phyloP scores from a whole-genome alignment of 306 rosid species.

The Cucumis sativus region DNA sequence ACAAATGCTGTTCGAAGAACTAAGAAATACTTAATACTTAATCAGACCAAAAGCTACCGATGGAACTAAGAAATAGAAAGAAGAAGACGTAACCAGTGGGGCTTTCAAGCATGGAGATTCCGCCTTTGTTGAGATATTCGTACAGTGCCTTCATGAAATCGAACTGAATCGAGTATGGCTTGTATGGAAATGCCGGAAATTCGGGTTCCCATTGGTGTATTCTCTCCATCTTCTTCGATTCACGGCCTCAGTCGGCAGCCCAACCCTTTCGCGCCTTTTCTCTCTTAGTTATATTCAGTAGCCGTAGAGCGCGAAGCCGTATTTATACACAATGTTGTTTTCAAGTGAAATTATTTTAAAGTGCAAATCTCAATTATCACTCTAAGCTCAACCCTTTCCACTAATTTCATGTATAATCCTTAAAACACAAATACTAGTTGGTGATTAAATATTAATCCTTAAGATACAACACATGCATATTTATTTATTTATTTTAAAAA shows the following conservation, averaged over 20 bases:
- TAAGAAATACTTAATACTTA: not conserved
- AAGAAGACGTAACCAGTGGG: constrained; percentile 54
- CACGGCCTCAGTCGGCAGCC: not conserved
- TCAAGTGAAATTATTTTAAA: too few species aligned
- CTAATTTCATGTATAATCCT: too few species aligned
- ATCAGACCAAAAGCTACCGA: not conserved
- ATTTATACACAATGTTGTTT: not conserved
- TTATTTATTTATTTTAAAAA: too few species aligned
- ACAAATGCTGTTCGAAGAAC: not conserved
- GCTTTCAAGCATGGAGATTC: constrained; percentile 87
- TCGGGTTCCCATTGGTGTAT: constrained; percentile 13
- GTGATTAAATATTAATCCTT: too few species aligned
- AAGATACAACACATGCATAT: too few species aligned
- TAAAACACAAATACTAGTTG: too few species aligned
- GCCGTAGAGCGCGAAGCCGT: not conserved
- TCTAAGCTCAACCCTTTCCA: too few species aligned
- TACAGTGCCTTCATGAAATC: constrained; percentile 85
- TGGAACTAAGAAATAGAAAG: not conserved
- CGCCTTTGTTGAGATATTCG: constrained; percentile 54
- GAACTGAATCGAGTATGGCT: constrained; percentile 69
- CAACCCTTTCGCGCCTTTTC: constrained; percentile 6
- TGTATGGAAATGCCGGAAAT: constrained; percentile 64
- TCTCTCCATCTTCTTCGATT: constrained; percentile 18
- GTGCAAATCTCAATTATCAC: too few species aligned
- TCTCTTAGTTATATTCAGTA: not conserved